Base-by-base conservation (phyloP, 768 basidiomycete genomes). In the Amanita phalloides region DNA sequence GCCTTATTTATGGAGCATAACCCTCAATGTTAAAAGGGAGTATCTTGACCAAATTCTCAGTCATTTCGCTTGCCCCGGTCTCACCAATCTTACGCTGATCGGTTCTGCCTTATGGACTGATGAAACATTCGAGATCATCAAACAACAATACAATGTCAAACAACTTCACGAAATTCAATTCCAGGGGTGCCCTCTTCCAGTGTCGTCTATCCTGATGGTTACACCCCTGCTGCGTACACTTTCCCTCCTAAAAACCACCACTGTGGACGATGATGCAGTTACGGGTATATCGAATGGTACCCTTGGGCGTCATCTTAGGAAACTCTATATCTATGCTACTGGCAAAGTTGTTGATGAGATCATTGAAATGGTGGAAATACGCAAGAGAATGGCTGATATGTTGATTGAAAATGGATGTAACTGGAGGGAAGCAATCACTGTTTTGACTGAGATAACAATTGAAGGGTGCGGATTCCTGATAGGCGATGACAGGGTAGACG, bases 11-110 rank as follows among this genome's bases (percentile, higher is more conserved):
- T 8, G 23, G 41, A 14, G 3, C 8, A 8, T 41, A 14, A 0
- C n/a, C 2, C 14, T 41, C 5, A 1, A 0, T 4, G 3, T 42
- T 6, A 4, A 5, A 0, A 4, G 5, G 0, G 23, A 9, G 0
- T 3, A 17, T 20, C 1, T 42, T 17, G 41, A 42, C 23, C 5
- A 20, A 4, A 20, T 42, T 13, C 41, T 42, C 23, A 5, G 7
- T 9, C 1, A 6, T 42, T 42, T 42, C 41, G 4, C 3, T 7
- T 42, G 9, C 23, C 41, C 41, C 1, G 11, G 2, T 5, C 41
- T 42, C 6, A 20, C 13, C 8, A 20, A 17, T 5, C 17, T 42
- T 20, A 6, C 9, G 32, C 32, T 32, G 4, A 13, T 3, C 3
- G 33, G 23, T 25, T 9, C 3, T 10, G 32, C 8, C 4, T 11